Percentiles rank a stretch among this genome's conserved stretches.
These are phyloP conservation scores for Paecilomyces fulvus DNA, from an alignment of 2,329 filamentous ascomycete species.

Conservation along the genomic window DNA sequence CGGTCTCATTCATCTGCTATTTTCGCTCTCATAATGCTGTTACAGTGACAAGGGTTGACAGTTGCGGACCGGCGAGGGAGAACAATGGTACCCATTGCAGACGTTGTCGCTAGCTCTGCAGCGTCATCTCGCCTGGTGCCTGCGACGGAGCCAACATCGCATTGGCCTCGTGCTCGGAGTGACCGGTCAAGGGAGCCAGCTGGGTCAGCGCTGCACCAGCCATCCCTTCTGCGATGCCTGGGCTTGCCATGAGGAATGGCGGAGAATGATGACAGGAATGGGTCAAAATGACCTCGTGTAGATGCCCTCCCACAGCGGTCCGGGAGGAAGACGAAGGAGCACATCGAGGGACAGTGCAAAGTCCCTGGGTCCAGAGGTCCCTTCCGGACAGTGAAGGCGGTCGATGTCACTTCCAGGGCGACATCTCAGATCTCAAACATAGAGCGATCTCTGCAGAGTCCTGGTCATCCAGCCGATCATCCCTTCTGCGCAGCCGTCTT, in stretches of 20 bases:
- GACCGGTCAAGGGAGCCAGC: too few relatives aligned
- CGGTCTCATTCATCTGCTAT: neutral
- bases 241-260: neutral
- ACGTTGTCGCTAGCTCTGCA: too few relatives aligned
- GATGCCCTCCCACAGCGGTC: neutral
- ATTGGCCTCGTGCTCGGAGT: too few relatives aligned
- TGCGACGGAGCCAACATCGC: too few relatives aligned
- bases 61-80: neutral
- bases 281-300: neutral
- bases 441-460: neutral
- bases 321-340: neutral
- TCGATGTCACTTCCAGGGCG: neutral
- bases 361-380: neutral
- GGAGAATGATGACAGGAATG: neutral
- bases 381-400: neutral
- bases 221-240: neutral
- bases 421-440: neutral
- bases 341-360: neutral
- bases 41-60: neutral
- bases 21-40: neutral
- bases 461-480: conserved; percentile 12
- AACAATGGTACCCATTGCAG: too few relatives aligned
- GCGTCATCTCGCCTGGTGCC: too few relatives aligned
- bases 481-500: conserved; percentile 3
- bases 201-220: too few relatives aligned